phyloP scores from a whole-genome alignment of 108 stramenopile genomes.

The Tribonema minus region DNA sequence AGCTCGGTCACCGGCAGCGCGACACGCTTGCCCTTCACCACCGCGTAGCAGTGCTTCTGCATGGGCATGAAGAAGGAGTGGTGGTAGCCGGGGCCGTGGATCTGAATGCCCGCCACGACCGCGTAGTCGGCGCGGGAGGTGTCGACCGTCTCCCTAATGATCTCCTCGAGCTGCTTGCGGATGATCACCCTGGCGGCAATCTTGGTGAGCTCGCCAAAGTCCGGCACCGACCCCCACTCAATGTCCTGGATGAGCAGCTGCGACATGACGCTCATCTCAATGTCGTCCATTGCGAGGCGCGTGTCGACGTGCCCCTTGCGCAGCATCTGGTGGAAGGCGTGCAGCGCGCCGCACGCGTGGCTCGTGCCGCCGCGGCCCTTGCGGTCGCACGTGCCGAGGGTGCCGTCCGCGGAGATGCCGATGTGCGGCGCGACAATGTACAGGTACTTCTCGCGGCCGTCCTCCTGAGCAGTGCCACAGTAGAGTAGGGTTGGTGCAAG shows the following conservation, averaged over 20 bases:
- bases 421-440: conserved; percentile 9
- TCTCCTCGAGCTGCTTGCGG: not conserved
- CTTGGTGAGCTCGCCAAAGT: conserved; percentile 11
- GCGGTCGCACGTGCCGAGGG: not conserved
- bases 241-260: conserved; percentile 1
- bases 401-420: not conserved
- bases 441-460: not conserved
- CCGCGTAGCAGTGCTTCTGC: not conserved
- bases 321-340: not conserved
- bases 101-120: conserved; percentile 18
- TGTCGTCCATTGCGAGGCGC: not conserved
- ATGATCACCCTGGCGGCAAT: not conserved
- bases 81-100: conserved; percentile 4
- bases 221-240: not conserved
- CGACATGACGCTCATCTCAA: conserved; percentile 6
- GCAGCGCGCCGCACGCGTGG: conserved; percentile 3
- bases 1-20: no score
- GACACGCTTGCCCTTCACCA: no score
- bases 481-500: no score
- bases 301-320: not conserved
- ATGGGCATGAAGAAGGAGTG: conserved; percentile 3
- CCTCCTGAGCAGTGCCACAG: no score
- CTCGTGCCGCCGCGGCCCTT: not conserved
- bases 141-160: conserved; percentile 5
- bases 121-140: conserved; percentile 1